phyloP scores from a whole-genome alignment of 345 rosid species.

The Gossypium anomalum region DNA sequence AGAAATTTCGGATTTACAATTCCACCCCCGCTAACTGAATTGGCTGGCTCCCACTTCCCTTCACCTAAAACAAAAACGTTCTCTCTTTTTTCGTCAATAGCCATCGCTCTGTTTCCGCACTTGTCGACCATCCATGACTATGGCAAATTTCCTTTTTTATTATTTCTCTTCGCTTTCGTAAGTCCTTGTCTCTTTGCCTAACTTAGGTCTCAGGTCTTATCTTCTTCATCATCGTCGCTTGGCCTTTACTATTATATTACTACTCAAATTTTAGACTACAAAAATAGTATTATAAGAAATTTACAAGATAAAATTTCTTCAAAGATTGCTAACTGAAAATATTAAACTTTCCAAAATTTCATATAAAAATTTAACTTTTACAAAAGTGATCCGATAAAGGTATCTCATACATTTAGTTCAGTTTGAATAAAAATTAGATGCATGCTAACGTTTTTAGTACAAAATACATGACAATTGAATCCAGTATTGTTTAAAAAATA shows the following conservation, averaged over 20 bases:
- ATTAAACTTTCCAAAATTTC: too few relatives aligned
- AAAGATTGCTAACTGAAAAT: too few relatives aligned
- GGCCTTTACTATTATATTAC: not conserved
- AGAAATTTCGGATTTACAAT: not conserved
- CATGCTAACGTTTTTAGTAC: too few relatives aligned
- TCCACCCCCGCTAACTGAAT: too few relatives aligned
- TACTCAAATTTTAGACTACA: not conserved
- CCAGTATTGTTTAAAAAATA: too few relatives aligned
- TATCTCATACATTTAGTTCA: too few relatives aligned
- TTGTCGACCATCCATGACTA: not conserved
- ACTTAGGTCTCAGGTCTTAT: slow-evolving; percentile 1
- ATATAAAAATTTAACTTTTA: too few relatives aligned
- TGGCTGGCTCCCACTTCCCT: not conserved
- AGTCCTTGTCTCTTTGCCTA: not conserved
- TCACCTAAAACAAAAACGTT: not conserved
- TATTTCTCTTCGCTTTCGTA: not conserved
- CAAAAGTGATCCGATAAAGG: too few relatives aligned
- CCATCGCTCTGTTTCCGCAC: not conserved
- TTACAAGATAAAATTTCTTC: too few relatives aligned
- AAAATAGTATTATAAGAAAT: not conserved
- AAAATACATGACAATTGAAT: too few relatives aligned
- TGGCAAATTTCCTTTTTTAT: not conserved
- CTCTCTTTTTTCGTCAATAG: not conserved
- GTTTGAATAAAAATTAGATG: too few relatives aligned
- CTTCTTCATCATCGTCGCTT: not conserved